A percentile compares a stretch with the other conserved stretches of the same genome.
phyloP scores from a whole-genome alignment of 1,139 yeast genomes.

The Meyerozyma guilliermondii region DNA sequence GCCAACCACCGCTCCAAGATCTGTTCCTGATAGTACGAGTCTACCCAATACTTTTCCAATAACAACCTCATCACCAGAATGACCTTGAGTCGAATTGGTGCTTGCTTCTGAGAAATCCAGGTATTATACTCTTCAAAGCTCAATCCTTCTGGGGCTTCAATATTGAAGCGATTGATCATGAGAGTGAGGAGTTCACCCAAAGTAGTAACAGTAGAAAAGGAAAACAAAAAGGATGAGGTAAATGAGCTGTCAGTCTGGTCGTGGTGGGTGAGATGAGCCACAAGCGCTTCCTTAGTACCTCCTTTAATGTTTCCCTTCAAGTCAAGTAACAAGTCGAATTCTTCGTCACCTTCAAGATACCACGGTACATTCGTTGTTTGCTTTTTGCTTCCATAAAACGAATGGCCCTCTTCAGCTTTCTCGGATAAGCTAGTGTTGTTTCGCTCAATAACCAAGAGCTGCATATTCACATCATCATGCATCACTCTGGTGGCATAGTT shows the following conservation, averaged over 20 bases:
- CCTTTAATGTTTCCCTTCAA: conserved; percentile 75
- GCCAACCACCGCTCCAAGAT: conserved; percentile 48
- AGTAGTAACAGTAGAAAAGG: conserved; percentile 74
- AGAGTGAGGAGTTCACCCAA: conserved; percentile 60
- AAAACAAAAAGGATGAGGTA: conserved; percentile 64
- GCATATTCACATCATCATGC: conserved; percentile 67
- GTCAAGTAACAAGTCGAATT: conserved; percentile 67
- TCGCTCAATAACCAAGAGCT: conserved; percentile 55
- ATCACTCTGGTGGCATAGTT: conserved; percentile 73
- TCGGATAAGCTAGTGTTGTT: conserved; percentile 48
- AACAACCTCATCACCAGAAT: conserved; percentile 67
- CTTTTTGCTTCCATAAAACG: conserved; percentile 31
- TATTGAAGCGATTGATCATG: conserved; percentile 61
- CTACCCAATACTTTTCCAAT: conserved; percentile 76
- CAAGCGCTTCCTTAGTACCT: conserved; percentile 76
- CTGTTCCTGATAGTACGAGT: conserved; percentile 48
- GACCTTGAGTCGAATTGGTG: conserved; percentile 64
- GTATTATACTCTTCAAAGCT: conserved; percentile 74
- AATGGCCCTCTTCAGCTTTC: conserved; percentile 32
- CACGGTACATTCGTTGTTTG: conserved; percentile 55
- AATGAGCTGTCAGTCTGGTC: conserved; percentile 62
- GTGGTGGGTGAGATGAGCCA: conserved; percentile 83
- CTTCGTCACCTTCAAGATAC: conserved; percentile 78
- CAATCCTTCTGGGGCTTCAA: conserved; percentile 84
- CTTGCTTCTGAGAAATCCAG: conserved; percentile 74